These are phyloP conservation scores for Lactarius psammicola DNA, from an alignment of 768 basidiomycete species.

Conservation along the genomic window DNA sequence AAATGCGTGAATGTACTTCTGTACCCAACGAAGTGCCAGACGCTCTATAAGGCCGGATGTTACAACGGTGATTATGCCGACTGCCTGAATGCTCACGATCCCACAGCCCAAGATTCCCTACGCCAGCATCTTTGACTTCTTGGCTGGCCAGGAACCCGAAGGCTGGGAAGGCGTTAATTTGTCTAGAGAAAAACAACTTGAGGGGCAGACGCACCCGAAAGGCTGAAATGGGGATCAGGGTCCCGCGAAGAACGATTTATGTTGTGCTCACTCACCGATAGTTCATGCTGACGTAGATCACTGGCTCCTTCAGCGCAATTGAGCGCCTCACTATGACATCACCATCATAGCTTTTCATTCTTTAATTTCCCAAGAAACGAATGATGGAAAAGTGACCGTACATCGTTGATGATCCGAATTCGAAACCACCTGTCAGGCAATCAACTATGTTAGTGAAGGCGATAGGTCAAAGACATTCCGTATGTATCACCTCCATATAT, in stretches of 20 bases:
- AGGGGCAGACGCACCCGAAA: conserved; percentile 10
- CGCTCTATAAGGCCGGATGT: conserved; percentile 41
- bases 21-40: conserved; percentile 60
- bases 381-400: not conserved
- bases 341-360: conserved; percentile 2
- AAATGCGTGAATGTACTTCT: conserved; percentile 59
- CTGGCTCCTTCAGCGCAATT: conserved; percentile 27
- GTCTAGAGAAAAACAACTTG: not conserved
- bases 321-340: conserved; percentile 30
- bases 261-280: conserved; percentile 30
- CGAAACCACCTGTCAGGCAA: conserved; percentile 2
- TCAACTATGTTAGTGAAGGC: not conserved
- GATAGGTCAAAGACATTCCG: not conserved
- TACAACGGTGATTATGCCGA: not conserved
- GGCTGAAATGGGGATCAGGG: not conserved
- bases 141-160: conserved; percentile 52
- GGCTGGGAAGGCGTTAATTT: conserved; percentile 30
- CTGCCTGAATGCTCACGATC: conserved; percentile 46
- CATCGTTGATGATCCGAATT: not conserved
- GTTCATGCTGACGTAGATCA: conserved; percentile 34
- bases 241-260: not conserved
- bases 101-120: conserved; percentile 61
- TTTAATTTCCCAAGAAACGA: not conserved
- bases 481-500: conserved; percentile 28
- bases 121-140: conserved; percentile 50